Percentiles rank a stretch among this genome's conserved stretches.
Conservation (phyloP, 2,329 filamentous ascomycete genomes). For the Verticillium alfalfae region DNA sequence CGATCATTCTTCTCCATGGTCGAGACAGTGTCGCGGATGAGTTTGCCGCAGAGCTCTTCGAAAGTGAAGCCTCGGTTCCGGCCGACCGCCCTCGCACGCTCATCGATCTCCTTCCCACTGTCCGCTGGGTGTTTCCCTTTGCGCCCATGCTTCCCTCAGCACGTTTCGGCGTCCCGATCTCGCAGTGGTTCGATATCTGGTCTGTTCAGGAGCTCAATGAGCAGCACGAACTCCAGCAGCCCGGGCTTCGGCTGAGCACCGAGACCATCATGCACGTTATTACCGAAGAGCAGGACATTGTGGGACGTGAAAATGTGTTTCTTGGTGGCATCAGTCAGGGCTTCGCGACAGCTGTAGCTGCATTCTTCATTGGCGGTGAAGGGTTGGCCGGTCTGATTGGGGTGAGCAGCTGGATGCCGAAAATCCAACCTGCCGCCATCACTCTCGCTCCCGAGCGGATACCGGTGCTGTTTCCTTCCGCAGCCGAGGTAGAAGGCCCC, state of each 20-base stretch:
- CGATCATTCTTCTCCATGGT: constrained; percentile 40
- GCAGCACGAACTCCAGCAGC: constrained; percentile 13
- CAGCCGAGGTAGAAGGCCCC: not conserved
- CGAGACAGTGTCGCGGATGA: constrained; percentile 30
- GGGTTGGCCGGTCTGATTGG: constrained; percentile 20
- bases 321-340: constrained; percentile 24
- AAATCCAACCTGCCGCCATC: not conserved
- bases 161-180: constrained; percentile 14
- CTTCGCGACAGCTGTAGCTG: constrained; percentile 17
- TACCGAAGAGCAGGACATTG: constrained; percentile 13
- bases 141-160: constrained; percentile 11
- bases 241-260: constrained; percentile 16
- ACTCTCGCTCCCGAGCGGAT: not conserved
- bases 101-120: constrained; percentile 14
- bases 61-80: constrained; percentile 20
- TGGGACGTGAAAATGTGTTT: constrained; percentile 18
- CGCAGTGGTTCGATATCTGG: constrained; percentile 24
- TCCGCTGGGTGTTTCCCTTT: constrained; percentile 22
- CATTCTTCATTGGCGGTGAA: constrained; percentile 6
- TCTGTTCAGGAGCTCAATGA: constrained; percentile 8
- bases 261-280: constrained; percentile 11
- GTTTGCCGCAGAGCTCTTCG: constrained; percentile 34
- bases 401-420: constrained; percentile 21
- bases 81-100: constrained; percentile 11
- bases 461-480: not conserved